Evolutionary conservation across 1,284 basidiomycete genomes (phyloP).

Genomic region (Microbotryomycetes sp.): DNA sequence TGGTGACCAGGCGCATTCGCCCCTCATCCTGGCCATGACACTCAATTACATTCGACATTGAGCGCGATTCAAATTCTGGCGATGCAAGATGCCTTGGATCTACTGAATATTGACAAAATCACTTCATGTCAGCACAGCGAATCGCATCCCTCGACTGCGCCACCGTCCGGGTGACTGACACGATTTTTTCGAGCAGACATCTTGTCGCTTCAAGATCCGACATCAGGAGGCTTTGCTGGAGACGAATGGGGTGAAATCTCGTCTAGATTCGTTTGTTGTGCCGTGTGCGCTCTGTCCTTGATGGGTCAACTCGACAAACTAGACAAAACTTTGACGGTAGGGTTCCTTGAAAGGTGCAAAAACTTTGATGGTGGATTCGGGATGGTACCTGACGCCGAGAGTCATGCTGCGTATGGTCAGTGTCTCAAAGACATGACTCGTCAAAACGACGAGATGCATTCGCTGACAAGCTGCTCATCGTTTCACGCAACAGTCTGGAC

Average conservation of each 20-base stretch:
- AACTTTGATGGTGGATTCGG: slow-evolving; percentile 98
- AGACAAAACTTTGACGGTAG: slow-evolving; percentile 51
- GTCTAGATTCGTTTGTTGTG: slow-evolving; percentile 85
- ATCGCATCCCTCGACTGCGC: slow-evolving; percentile 6
- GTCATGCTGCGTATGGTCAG: slow-evolving; percentile 82
- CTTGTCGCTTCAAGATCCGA: slow-evolving; percentile 66
- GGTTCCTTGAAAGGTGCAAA: slow-evolving; percentile 66
- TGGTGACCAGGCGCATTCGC: slow-evolving; percentile 72
- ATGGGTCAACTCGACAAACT: slow-evolving; percentile 59
- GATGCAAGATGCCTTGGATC: slow-evolving; percentile 73
- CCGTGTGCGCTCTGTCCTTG: slow-evolving; percentile 72
- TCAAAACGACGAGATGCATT: neutral
- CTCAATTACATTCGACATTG: slow-evolving; percentile 77
- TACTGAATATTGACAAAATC: slow-evolving; percentile 60
- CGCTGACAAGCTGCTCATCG: neutral
- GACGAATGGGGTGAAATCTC: slow-evolving; percentile 86
- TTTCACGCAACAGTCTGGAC: slow-evolving; percentile 63
- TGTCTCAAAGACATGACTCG: neutral
- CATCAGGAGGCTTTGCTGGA: slow-evolving; percentile 82
- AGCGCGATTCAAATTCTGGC: slow-evolving; percentile 88
- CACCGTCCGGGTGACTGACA: no score
- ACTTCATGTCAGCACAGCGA: slow-evolving; percentile 58
- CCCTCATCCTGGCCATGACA: slow-evolving; percentile 86
- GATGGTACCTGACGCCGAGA: slow-evolving; percentile 73
- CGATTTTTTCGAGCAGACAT: slow-evolving; percentile 54